These are phyloP conservation scores for Neofusicoccum cordaticola DNA, from an alignment of 2,329 filamentous ascomycete genomes.

Conservation along the genomic window DNA sequence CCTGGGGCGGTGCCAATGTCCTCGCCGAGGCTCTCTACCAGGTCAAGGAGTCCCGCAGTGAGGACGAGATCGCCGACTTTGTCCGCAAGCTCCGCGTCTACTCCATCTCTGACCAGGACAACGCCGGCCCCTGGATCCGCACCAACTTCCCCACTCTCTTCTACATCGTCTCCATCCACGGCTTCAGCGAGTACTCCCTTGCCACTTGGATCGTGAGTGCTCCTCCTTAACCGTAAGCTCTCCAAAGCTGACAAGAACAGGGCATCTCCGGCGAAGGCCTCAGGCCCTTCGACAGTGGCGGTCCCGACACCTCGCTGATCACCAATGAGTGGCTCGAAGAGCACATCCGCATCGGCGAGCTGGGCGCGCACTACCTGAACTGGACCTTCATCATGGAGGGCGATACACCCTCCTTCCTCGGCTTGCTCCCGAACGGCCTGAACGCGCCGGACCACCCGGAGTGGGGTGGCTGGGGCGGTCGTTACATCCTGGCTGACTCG, in stretches of 20 bases:
- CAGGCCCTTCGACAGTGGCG: slow-evolving; percentile 39
- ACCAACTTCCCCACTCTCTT: slow-evolving; percentile 47
- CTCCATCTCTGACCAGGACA: slow-evolving; percentile 54
- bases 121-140: slow-evolving; percentile 51
- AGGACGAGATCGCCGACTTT: slow-evolving; percentile 35
- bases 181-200: slow-evolving; percentile 47
- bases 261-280: slow-evolving; percentile 28
- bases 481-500: slow-evolving; percentile 31
- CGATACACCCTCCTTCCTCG: slow-evolving; percentile 45
- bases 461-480: slow-evolving; percentile 46
- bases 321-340: slow-evolving; percentile 47
- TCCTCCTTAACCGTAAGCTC: too few species aligned
- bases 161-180: slow-evolving; percentile 51
- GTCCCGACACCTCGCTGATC: slow-evolving; percentile 42
- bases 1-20: slow-evolving; percentile 54
- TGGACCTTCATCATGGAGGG: slow-evolving; percentile 47
- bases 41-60: slow-evolving; percentile 28
- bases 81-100: slow-evolving; percentile 50
- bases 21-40: slow-evolving; percentile 49
- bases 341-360: slow-evolving; percentile 45
- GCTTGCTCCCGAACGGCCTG: slow-evolving; percentile 44
- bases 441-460: slow-evolving; percentile 37
- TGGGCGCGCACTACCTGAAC: slow-evolving; percentile 46
- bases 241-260: not conserved
- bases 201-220: slow-evolving; percentile 45